Base-by-base conservation (phyloP, 2,329 filamentous ascomycete species). In the Nemania abortiva region DNA sequence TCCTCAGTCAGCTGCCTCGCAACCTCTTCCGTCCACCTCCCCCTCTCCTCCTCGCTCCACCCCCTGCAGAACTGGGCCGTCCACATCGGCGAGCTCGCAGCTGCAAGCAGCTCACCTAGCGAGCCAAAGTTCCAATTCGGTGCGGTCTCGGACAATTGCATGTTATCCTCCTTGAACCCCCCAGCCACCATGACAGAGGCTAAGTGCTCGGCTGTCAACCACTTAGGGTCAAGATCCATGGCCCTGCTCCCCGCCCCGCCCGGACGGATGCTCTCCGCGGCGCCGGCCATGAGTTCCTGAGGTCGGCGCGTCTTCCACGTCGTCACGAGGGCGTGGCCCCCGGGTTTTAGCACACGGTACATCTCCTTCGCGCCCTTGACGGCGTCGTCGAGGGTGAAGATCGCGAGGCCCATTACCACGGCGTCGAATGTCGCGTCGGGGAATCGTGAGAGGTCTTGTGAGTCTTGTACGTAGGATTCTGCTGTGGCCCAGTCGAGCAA, bases 241-340 rank as follows among this genome's bases (percentile, higher is more conserved):
- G 56, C 56, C 29, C 68, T 67, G 42, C 57, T 18, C 57, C 64
- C 6, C 20, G 68, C 60, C 2, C 56, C 63, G 2, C 69, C 58
- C 13, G 72, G 73, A 15, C 53, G 66, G 15, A 75, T 76, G 18
- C 3, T 47, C 27, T 58, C 53, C 24, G 70, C 67, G 18, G 57
- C 71, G 6, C 52, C 59, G 22, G 65, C 62, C 54, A 77, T 53
- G 6, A 76, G 39, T 0, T 53, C 65, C 6, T 62, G 63, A 7
- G 63, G 60, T 18, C 72, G 68, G 9, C 68, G 70, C 13, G 37
- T 52, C 60, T 75, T 76, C 75, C 74, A 77, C 20, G 74, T 77
- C 18, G 74, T 76, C 15, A 74, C 55, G 18, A 70, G 63, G 10
- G 56, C 71, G 42, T 74, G 61, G 0, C 73, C 73, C 4, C 74